phyloP scores from a whole-genome alignment of 2,329 filamentous ascomycete genomes.

The Penicillium sp. region DNA sequence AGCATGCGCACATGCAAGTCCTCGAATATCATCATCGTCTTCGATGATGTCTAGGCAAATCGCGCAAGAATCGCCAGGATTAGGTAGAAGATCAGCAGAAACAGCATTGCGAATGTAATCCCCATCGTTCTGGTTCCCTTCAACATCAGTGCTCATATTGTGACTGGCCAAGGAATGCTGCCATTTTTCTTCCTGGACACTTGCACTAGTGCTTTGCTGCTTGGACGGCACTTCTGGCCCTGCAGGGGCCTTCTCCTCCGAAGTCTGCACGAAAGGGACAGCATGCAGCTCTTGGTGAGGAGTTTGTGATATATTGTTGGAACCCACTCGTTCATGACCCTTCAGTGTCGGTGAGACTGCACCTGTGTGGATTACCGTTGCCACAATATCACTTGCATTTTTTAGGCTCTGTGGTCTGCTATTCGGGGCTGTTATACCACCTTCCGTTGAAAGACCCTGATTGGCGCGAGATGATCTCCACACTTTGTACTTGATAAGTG shows the following conservation, averaged over 20 bases:
- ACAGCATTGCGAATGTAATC: slow-evolving; percentile 79
- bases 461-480: slow-evolving; percentile 84
- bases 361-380: slow-evolving; percentile 22
- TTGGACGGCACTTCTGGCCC: not conserved
- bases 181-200: slow-evolving; percentile 21
- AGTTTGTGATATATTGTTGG: slow-evolving; percentile 12
- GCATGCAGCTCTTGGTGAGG: slow-evolving; percentile 17
- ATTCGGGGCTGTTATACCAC: slow-evolving; percentile 71
- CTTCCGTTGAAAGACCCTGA: slow-evolving; percentile 77
- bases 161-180: slow-evolving; percentile 31
- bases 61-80: slow-evolving; percentile 88
- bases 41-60: slow-evolving; percentile 95
- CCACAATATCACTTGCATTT: slow-evolving; percentile 54
- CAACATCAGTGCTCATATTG: slow-evolving; percentile 60
- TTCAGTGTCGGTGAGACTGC: slow-evolving; percentile 23
- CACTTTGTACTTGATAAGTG: slow-evolving; percentile 91
- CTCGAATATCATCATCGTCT: slow-evolving; percentile 92
- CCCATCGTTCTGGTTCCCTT: slow-evolving; percentile 67
- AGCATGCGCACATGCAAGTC: slow-evolving; percentile 92
- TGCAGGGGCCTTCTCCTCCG: slow-evolving; percentile 20
- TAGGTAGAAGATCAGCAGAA: slow-evolving; percentile 74
- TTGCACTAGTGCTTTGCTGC: slow-evolving; percentile 4
- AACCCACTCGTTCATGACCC: slow-evolving; percentile 19
- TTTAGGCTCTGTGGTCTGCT: slow-evolving; percentile 74
- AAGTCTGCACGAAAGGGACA: slow-evolving; percentile 5